Conservation (phyloP, 345 rosid genomes). For the Heritiera fomes region DNA sequence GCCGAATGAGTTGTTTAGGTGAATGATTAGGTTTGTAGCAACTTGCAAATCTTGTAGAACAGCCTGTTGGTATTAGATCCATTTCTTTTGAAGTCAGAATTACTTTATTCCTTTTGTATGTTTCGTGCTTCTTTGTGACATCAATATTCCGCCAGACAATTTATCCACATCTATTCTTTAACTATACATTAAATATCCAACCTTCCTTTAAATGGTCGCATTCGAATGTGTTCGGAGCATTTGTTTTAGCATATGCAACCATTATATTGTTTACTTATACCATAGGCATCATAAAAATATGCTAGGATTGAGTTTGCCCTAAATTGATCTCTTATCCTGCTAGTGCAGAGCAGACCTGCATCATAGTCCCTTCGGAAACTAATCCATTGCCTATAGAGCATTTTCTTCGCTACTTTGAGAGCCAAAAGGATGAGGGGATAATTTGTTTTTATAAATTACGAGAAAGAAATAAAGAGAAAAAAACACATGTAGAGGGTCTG, state of each 20-base stretch:
- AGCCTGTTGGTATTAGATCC: neutral
- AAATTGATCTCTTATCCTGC: neutral
- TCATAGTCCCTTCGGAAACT: neutral
- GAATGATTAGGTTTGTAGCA: neutral
- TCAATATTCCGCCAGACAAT: slow-evolving; percentile 6
- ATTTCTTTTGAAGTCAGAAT: neutral
- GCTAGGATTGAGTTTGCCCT: neutral
- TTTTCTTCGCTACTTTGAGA: neutral
- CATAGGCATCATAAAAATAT: neutral
- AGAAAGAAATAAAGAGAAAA: neutral
- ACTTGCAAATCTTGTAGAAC: neutral
- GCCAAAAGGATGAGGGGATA: neutral
- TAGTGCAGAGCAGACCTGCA: neutral
- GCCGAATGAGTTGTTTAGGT: neutral
- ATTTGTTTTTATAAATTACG: neutral
- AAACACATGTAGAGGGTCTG: neutral
- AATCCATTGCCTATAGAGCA: neutral
- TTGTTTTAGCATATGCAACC: slow-evolving; percentile 7
- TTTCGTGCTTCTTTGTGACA: neutral
- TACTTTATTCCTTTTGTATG: neutral
- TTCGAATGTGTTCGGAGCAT: neutral
- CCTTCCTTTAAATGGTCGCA: neutral
- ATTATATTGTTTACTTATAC: neutral
- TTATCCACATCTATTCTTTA: slow-evolving; percentile 1
- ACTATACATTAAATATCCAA: neutral